Conservation (phyloP, 2,329 filamentous ascomycete species). For the Ophiobolus disseminans region DNA sequence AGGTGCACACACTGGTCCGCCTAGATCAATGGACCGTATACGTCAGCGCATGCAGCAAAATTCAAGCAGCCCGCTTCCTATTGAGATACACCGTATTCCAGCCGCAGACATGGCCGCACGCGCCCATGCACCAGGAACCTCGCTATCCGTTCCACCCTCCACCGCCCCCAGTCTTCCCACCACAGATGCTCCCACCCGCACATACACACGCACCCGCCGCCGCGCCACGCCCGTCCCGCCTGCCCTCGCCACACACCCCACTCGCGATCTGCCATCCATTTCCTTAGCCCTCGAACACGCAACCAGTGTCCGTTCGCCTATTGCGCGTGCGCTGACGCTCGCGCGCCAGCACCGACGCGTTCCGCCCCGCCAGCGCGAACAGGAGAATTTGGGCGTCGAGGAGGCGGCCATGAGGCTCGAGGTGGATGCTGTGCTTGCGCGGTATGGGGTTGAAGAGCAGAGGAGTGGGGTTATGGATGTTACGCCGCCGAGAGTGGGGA, state of each 20-base stretch:
- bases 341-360: conserved; percentile 21
- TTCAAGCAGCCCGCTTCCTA: conserved; percentile 11
- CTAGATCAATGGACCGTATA: background rate
- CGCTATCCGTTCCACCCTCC: conserved; percentile 7
- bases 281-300: conserved; percentile 18
- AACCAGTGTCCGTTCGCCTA: conserved; percentile 15
- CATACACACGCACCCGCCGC: conserved; percentile 4
- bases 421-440: conserved; percentile 20
- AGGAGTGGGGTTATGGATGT: conserved; percentile 41
- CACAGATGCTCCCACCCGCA: conserved; percentile 6
- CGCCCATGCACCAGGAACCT: background rate
- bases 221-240: background rate
- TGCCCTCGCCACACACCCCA: background rate
- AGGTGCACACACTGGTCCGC: background rate
- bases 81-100: background rate
- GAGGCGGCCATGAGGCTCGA: conserved; percentile 38
- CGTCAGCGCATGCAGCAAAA: conserved; percentile 9
- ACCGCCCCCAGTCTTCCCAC: conserved; percentile 11
- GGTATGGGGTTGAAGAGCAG: conserved; percentile 31
- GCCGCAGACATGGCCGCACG: too few species aligned
- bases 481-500: conserved; percentile 45
- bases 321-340: conserved; percentile 1
- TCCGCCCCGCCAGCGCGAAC: conserved; percentile 33
- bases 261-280: background rate
- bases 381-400: conserved; percentile 45